Evolutionary conservation across 176 grass and related monocot genomes (phyloP), one percentile per base, ranked within the genome.

Genomic region (Oryza officinalis): DNA sequence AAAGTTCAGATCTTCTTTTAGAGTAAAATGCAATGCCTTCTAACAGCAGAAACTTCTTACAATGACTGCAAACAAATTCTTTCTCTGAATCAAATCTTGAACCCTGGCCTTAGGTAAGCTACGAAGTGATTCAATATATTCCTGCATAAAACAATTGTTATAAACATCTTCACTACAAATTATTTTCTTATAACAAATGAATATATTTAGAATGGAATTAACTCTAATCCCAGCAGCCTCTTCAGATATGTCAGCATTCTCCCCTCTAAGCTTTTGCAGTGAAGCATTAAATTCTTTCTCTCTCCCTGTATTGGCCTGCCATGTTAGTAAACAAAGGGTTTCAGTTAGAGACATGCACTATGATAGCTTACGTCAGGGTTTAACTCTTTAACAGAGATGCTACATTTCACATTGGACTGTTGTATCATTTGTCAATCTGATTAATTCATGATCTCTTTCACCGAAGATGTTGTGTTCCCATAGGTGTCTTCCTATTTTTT

Each of bases 191-290:
- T 80, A 13, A 85, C 26, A 64, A 76, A 74, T 44, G 37, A 4
- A 50, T 35, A 6, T 64, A 28, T 45, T 35, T 26, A 59, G 40
- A 46, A 20, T 78, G 15, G 31, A 84, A 86, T 32, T 41, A 43
- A 95, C 93, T 89, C 59, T 89, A 79, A 95, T 95, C 46, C 84
- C 88, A 65, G 74, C 37, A 63, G 86, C 88, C 87, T 95, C 90
- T 84, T 78, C 33, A 77, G 78, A 86, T 67, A 93, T 89, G 67
- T 92, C 84, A 71, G 78, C 82, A 66, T 91, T 66, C 76, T 60
- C 28, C 22, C 92, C 87, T 40, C 83, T 85, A 82, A 96, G 75
- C 20, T 66, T 88, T 90, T 88, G 93, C 79, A 96, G 76, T 17
- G 88, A 86, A 86, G 61, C 71, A 74, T 37, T 37, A 63, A 91